Conservation (phyloP, 208 protist genomes). For the Balamuthia mandrillaris region DNA sequence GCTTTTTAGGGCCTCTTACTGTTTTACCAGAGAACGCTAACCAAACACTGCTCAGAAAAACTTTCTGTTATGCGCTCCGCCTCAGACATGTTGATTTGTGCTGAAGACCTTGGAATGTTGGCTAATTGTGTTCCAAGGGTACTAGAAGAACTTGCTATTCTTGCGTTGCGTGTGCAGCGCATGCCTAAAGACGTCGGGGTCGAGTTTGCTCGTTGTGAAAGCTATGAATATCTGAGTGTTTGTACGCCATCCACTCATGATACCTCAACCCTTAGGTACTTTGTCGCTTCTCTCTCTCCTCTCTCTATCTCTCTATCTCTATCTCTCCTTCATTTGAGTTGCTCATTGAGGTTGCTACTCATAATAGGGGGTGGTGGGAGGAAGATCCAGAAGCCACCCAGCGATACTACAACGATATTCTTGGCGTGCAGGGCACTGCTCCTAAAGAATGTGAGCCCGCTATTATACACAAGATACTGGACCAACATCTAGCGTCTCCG, state of each 20-base stretch:
- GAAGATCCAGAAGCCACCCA: constrained; percentile 49
- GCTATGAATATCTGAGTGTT: constrained; percentile 54
- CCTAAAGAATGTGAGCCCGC: constrained; percentile 54
- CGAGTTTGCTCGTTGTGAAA: constrained; percentile 47
- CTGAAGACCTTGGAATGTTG: constrained; percentile 77
- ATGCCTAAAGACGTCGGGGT: constrained; percentile 61
- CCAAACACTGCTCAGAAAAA: too few species aligned
- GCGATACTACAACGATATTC: constrained; percentile 50
- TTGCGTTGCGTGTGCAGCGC: constrained; percentile 73
- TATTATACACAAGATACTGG: constrained; percentile 44
- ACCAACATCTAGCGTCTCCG: constrained; percentile 51
- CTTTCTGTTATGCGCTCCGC: constrained; percentile 18
- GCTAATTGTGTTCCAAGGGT: constrained; percentile 62
- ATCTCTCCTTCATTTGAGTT: neutral
- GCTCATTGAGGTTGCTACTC: neutral
- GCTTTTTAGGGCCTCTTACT: too few species aligned
- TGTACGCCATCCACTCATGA: constrained; percentile 56
- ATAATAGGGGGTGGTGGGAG: constrained; percentile 57
- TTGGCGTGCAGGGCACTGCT: constrained; percentile 50
- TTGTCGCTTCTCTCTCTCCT: neutral
- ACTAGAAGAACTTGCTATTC: constrained; percentile 63
- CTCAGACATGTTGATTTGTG: constrained; percentile 76
- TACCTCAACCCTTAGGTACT: constrained; percentile 45
- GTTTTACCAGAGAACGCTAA: too few species aligned
- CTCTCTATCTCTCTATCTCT: neutral